phyloP scores from a whole-genome alignment of 495 filamentous ascomycete genomes.

The Penicillium nucicola region DNA sequence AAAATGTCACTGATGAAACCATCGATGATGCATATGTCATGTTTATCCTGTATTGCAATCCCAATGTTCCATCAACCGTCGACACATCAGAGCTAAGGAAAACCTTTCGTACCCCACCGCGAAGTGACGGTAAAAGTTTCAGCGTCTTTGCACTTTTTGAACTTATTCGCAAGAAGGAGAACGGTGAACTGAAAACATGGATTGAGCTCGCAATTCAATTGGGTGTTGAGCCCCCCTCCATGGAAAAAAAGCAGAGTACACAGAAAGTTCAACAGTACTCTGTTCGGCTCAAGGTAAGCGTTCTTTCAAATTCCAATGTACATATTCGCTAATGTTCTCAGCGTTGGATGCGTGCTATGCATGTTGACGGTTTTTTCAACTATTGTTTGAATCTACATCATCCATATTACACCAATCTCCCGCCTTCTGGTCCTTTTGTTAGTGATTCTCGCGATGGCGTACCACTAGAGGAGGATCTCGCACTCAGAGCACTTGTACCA shows the following conservation, averaged over 20 bases:
- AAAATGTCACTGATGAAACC: slow-evolving; percentile 64
- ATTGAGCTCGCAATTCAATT: slow-evolving; percentile 83
- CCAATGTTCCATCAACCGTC: slow-evolving; percentile 64
- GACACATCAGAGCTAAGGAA: slow-evolving; percentile 73
- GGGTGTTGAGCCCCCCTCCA: slow-evolving; percentile 83
- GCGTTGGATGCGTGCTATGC: slow-evolving; percentile 99
- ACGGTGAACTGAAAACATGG: slow-evolving; percentile 95
- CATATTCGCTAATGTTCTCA: slow-evolving; percentile 30
- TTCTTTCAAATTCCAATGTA: not conserved
- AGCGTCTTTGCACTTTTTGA: slow-evolving; percentile 78
- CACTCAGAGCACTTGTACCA: slow-evolving; percentile 82
- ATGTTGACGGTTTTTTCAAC: slow-evolving; percentile 95
- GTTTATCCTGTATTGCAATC: slow-evolving; percentile 93
- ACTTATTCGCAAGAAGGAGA: slow-evolving; percentile 77
- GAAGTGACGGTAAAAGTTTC: slow-evolving; percentile 90
- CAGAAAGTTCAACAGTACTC: slow-evolving; percentile 99
- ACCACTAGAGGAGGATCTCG: slow-evolving; percentile 85
- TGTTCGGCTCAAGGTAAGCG: slow-evolving; percentile 79
- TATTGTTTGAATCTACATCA: slow-evolving; percentile 79
- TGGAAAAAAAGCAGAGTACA: slow-evolving; percentile 84
- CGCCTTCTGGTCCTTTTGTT: slow-evolving; percentile 55
- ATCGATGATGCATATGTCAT: slow-evolving; percentile 84
- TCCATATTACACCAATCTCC: slow-evolving; percentile 81
- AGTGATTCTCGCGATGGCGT: slow-evolving; percentile 81
- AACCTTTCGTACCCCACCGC: slow-evolving; percentile 79